Percentiles rank a stretch among this genome's conserved stretches.
Evolutionary conservation across 805 yeast species (phyloP).

Genomic region (Lachancea sp.): DNA sequence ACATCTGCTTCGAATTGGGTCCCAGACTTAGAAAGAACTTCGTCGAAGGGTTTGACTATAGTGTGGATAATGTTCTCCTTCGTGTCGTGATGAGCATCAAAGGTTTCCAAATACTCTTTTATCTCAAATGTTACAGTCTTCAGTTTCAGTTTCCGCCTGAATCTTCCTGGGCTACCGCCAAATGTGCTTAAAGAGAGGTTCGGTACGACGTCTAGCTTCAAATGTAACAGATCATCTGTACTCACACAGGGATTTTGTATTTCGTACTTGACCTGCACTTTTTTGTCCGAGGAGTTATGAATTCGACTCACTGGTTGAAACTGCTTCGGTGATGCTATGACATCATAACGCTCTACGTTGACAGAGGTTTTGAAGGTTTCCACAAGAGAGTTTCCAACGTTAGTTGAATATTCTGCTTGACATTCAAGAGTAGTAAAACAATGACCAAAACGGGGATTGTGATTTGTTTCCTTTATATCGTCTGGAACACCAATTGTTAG

Average conservation of each 20-base stretch:
- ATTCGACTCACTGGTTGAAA: constrained; percentile 46
- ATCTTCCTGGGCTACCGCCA: constrained; percentile 15
- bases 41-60: constrained; percentile 29
- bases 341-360: constrained; percentile 49
- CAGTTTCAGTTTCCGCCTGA: constrained; percentile 33
- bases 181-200: constrained; percentile 26
- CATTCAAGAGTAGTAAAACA: constrained; percentile 42
- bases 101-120: constrained; percentile 48
- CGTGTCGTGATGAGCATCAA: constrained; percentile 40
- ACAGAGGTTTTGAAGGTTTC: constrained; percentile 33
- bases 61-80: constrained; percentile 39
- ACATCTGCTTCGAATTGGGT: constrained; percentile 23
- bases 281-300: constrained; percentile 43
- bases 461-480: constrained; percentile 48
- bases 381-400: constrained; percentile 3
- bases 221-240: constrained; percentile 43
- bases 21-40: constrained; percentile 26
- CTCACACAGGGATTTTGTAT: constrained; percentile 53
- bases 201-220: constrained; percentile 38
- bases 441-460: constrained; percentile 40
- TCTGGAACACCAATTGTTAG: constrained; percentile 50
- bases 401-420: constrained; percentile 16
- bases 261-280: constrained; percentile 40
- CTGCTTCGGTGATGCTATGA: constrained; percentile 49
- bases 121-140: constrained; percentile 44